phyloP scores from a whole-genome alignment of 1,284 basidiomycete species.

The Tilletia walkeri region DNA sequence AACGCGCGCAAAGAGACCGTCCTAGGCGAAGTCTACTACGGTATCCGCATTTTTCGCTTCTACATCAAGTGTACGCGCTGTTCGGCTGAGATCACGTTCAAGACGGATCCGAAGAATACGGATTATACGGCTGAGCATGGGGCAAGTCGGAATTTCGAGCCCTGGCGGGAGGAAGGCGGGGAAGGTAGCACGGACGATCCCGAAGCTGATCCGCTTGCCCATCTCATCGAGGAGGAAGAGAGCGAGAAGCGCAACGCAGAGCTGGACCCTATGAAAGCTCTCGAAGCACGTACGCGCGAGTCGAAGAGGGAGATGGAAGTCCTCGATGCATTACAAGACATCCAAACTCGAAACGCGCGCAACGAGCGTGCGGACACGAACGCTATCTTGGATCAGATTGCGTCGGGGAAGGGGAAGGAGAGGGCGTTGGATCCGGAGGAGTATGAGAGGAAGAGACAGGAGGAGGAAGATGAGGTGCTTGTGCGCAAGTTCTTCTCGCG shows the following conservation, averaged over 20 bases:
- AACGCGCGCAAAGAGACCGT: slow-evolving; percentile 98
- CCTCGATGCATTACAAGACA: slow-evolving; percentile 90
- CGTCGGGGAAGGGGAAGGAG: slow-evolving; percentile 27
- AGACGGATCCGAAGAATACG: slow-evolving; percentile 87
- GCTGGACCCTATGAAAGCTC: slow-evolving; percentile 90
- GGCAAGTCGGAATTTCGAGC: slow-evolving; percentile 51
- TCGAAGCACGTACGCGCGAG: slow-evolving; percentile 87
- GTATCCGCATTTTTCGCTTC: slow-evolving; percentile 78
- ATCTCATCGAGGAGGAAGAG: slow-evolving; percentile 29
- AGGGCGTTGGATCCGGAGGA: slow-evolving; percentile 26
- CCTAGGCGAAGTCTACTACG: slow-evolving; percentile 92
- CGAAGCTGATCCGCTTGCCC: slow-evolving; percentile 30
- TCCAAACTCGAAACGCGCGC: slow-evolving; percentile 85
- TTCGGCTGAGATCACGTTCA: slow-evolving; percentile 98
- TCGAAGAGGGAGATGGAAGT: slow-evolving; percentile 98
- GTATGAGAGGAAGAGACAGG: slow-evolving; percentile 46
- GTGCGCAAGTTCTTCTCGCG: slow-evolving; percentile 83
- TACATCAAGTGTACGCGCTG: slow-evolving; percentile 55
- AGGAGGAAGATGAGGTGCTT: slow-evolving; percentile 87
- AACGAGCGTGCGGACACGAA: slow-evolving; percentile 66
- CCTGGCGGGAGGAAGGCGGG: slow-evolving; percentile 36
- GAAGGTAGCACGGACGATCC: slow-evolving; percentile 16
- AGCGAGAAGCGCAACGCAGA: slow-evolving; percentile 58
- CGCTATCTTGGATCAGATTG: slow-evolving; percentile 34
- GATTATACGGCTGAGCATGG: slow-evolving; percentile 54